Base-by-base conservation (phyloP, 495 filamentous ascomycete species). In the Geopyxis carbonaria region DNA sequence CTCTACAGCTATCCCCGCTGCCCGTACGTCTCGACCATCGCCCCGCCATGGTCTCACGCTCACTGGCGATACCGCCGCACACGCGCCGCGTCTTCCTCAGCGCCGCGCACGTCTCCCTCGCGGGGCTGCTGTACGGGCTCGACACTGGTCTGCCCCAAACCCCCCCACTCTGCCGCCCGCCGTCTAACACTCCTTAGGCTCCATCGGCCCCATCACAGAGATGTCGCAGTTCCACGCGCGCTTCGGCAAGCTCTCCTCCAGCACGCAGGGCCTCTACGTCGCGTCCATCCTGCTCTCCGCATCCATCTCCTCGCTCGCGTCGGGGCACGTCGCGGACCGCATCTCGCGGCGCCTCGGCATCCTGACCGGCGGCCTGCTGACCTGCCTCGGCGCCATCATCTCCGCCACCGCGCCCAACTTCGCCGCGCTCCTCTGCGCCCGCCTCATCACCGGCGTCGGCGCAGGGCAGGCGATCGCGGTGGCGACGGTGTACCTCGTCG, bases 281-380 rank as follows among this genome's bases (percentile, higher is more conserved):
- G 78, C 76, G 1, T 63, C 66, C 6, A 72, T 79, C 36, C 57
- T 78, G 38, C 61, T 80, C 16, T 64, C 73, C 5, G 76, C 70
- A 7, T 68, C 74, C 0, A 36, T 74, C 0, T 67, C 73, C 0
- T 73, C 70, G 0, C 61, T 78, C 40, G 74, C 75, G 35, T 69
- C 72, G 0, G 76, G 76, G 0, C 60, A 69, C 41, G 48, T 78
- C 4, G 73, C 76, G 2, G 70, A 80, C 48, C 57, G 58, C 19
- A 60, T 70, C 5, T 73, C 75, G 2, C 58, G 72, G n/a, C 56
- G 67, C n/a, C 55, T 45, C 22, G 62, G 57, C 0, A 69, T 78
- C 19, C 64, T 60, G 0, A n/a, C 69, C 7, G 74, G 72, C 0
- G 66, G 69, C 4, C 45, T 53, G 2, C 53, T 75, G 1, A 64